Evolutionary conservation across 345 rosid species (phyloP).

Genomic region (Jatropha curcas): DNA sequence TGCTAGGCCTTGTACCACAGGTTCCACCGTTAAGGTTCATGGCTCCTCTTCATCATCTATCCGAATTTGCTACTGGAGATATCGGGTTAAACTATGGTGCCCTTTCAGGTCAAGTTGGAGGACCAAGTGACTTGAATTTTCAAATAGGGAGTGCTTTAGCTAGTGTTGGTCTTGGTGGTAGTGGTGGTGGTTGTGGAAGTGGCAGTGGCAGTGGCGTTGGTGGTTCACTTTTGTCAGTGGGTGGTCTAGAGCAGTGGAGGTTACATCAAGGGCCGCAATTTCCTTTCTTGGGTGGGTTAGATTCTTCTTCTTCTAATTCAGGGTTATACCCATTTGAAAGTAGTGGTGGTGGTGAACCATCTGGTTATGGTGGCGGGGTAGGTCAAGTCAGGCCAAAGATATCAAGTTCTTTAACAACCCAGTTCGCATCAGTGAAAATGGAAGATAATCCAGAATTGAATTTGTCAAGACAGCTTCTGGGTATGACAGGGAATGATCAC

Average conservation of each 20-base stretch:
- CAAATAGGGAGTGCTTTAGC: constrained; percentile 40
- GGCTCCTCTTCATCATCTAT: constrained; percentile 53
- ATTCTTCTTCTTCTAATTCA: constrained; percentile 33
- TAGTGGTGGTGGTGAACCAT: constrained; percentile 38
- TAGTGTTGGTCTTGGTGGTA: constrained; percentile 22
- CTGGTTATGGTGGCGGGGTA: constrained; percentile 30
- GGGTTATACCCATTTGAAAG: constrained; percentile 51
- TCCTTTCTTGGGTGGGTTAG: constrained; percentile 51
- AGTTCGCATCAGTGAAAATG: constrained; percentile 61
- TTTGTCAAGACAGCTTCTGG: constrained; percentile 56
- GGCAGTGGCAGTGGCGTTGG: constrained; percentile 21
- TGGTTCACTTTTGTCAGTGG: constrained; percentile 34
- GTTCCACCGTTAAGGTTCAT: constrained; percentile 46
- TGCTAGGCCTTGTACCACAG: constrained; percentile 47
- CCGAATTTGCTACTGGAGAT: constrained; percentile 38
- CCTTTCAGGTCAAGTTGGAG: constrained; percentile 37
- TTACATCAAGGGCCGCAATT: constrained; percentile 49
- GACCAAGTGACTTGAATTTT: constrained; percentile 40
- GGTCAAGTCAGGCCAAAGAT: constrained; percentile 43
- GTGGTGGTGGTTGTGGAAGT: constrained; percentile 16
- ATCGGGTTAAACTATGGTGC: constrained; percentile 49
- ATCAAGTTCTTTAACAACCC: constrained; percentile 31
- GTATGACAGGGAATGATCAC: constrained; percentile 47
- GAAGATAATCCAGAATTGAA: constrained; percentile 48
- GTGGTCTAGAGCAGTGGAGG: constrained; percentile 57